Evolutionary conservation across 805 yeast species (phyloP).

Genomic region (Candida pseudofarinosa): DNA sequence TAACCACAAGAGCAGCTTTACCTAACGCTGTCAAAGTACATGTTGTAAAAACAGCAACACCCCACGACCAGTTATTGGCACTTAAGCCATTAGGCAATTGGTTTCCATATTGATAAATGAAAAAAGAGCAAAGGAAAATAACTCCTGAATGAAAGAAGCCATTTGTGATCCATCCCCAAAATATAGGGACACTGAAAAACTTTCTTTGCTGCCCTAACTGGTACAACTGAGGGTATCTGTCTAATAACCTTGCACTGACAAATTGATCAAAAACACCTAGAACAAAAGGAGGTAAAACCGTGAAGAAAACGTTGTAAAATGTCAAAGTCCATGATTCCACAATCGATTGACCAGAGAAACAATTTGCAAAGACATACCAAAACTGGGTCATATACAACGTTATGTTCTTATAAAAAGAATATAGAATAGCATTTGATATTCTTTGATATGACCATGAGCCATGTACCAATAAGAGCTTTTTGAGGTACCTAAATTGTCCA

Average conservation of each 20-base stretch:
- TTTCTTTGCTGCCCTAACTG: constrained; percentile 84
- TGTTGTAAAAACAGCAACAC: constrained; percentile 82
- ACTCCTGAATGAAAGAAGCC: constrained; percentile 93
- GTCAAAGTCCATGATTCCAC: constrained; percentile 98
- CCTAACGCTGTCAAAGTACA: constrained; percentile 88
- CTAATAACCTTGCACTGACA: constrained; percentile 83
- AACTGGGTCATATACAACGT: constrained; percentile 96
- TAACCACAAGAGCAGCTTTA: constrained; percentile 89
- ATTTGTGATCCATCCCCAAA: constrained; percentile 96
- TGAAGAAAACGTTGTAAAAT: constrained; percentile 88
- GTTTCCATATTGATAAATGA: constrained; percentile 66
- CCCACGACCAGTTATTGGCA: constrained; percentile 94
- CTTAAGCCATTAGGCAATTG: constrained; percentile 62
- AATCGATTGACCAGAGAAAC: constrained; percentile 91
- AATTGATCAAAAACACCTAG: constrained; percentile 96
- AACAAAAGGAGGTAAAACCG: constrained; percentile 93
- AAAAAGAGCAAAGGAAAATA: constrained; percentile 67
- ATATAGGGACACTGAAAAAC: constrained; percentile 85
- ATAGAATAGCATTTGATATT: constrained; percentile 85
- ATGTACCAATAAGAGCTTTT: constrained; percentile 82
- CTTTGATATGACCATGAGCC: constrained; percentile 98
- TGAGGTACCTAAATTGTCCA: constrained; percentile 88
- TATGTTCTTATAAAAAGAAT: constrained; percentile 93
- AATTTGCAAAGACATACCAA: constrained; percentile 93
- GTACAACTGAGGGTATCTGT: constrained; percentile 89